Percentiles rank a stretch among this genome's conserved stretches.
phyloP scores from a whole-genome alignment of 768 basidiomycete species.

The Calocybe cyanea region DNA sequence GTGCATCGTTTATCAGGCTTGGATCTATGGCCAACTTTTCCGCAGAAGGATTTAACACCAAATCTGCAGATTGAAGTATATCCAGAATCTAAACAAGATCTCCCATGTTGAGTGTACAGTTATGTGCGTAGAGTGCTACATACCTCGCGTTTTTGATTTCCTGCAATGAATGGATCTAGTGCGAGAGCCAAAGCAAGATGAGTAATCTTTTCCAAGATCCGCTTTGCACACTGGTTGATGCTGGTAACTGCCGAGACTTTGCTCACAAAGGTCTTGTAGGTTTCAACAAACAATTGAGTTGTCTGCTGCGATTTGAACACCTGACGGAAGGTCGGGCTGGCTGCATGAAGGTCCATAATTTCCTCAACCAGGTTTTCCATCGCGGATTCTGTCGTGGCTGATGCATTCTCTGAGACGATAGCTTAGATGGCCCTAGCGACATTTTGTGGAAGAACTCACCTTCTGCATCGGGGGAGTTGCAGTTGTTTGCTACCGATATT shows the following conservation, averaged over 20 bases:
- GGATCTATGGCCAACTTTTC: constrained; percentile 52
- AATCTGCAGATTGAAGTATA: constrained; percentile 50
- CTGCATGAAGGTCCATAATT: constrained; percentile 63
- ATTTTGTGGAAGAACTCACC: constrained; percentile 8
- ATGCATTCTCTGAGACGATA: constrained; percentile 18
- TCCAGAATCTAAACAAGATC: constrained; percentile 47
- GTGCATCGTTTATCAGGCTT: constrained; percentile 45
- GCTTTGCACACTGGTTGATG: constrained; percentile 41
- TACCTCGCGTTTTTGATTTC: constrained; percentile 73
- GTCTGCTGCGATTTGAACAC: constrained; percentile 70
- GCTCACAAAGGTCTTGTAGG: constrained; percentile 53
- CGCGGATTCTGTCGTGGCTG: constrained; percentile 30
- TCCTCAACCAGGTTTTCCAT: constrained; percentile 67
- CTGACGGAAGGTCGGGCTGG: constrained; percentile 63
- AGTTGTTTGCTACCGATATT: constrained; percentile 33
- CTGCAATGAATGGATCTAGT: constrained; percentile 56
- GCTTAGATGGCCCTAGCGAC: neutral
- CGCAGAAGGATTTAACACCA: constrained; percentile 44
- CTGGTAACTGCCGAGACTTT: constrained; percentile 32
- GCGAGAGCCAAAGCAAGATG: constrained; percentile 69
- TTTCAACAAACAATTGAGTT: constrained; percentile 63
- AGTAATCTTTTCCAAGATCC: constrained; percentile 65
- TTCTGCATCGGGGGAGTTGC: constrained; percentile 19
- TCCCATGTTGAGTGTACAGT: neutral
- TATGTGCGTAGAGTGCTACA: constrained; percentile 7